Base-by-base conservation (phyloP, 176 grass and related monocot species). In the Triticum dicoccoides region DNA sequence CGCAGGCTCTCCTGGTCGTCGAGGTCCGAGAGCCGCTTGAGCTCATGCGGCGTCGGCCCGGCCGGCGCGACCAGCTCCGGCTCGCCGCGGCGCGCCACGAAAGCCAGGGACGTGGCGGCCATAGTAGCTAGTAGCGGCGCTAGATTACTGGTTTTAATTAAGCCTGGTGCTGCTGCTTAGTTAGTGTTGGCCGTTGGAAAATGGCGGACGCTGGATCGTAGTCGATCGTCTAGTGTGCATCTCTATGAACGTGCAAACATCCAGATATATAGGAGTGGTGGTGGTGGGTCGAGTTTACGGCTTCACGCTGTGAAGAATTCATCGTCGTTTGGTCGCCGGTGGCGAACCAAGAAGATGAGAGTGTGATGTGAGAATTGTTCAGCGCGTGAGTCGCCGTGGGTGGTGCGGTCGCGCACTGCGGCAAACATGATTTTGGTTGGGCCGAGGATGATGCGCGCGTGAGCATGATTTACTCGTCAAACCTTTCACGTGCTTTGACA, bases 1-100 rank as follows among this genome's bases (percentile, higher is more conserved):
- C 83, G 83, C 51, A 90, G 38, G 78, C 83, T 77, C 14, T 77
- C 72, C 78, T 90, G 88, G 72, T 90, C 88, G 63, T 90, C 84
- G 83, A 90, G 76, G 84, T 90, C 88, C 24, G 88, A 90, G 41
- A 90, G 78, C 23, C 47, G 51, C 61, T 77, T 82, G 70, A 86
- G 30, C 72, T 86, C 88, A 51, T 67, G 83, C 27, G 79, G 88
- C 5, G 84, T 83, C 62, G 84, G 49, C 5, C 8, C 38, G 8
- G 88, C 58, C 45, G 83, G 88, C 35, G 63, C 33, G 2, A 90
- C 79, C 18, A 90, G 73, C 61, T 59, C 72, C 4, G 84, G 72
- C 39, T 63, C 44, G 33, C 84, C 27, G 5, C 88, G 71, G 71
- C 84, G 47, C 8, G 71, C 49, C 34, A 64, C 35, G 72, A 90